phyloP scores from a whole-genome alignment of 306 rosid genomes.

The Rosa persica region DNA sequence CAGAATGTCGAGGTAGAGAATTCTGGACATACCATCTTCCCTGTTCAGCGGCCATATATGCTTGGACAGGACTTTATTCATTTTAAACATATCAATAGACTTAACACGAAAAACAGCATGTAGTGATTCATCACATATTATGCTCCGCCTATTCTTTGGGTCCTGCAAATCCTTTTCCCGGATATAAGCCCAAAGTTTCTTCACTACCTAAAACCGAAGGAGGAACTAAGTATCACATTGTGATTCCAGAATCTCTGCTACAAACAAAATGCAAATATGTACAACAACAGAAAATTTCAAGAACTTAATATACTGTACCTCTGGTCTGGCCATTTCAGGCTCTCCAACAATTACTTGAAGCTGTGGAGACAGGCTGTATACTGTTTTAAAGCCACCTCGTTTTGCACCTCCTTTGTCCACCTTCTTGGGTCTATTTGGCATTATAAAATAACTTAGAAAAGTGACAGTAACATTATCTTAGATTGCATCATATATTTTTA shows the following conservation, averaged over 20 bases:
- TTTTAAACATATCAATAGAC: slow-evolving; percentile 39
- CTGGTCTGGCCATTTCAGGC: slow-evolving; percentile 36
- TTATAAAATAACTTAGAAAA: background rate
- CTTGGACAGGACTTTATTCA: slow-evolving; percentile 36
- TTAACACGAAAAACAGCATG: slow-evolving; percentile 29
- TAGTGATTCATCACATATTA: slow-evolving; percentile 32
- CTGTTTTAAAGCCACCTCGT: slow-evolving; percentile 39
- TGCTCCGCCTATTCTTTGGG: slow-evolving; percentile 33
- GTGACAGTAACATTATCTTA: background rate
- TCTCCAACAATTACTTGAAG: slow-evolving; percentile 43
- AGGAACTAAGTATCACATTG: background rate
- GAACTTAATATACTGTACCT: slow-evolving; percentile 21
- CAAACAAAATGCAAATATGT: background rate
- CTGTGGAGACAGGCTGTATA: slow-evolving; percentile 44
- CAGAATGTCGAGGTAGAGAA: background rate
- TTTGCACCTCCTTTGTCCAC: slow-evolving; percentile 32
- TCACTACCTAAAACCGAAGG: slow-evolving; percentile 32
- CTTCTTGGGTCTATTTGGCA: slow-evolving; percentile 8
- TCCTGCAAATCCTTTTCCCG: slow-evolving; percentile 36
- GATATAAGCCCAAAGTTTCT: slow-evolving; percentile 36
- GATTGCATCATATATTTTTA: background rate
- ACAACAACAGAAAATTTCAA: background rate
- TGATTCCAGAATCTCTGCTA: background rate
- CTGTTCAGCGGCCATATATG: slow-evolving; percentile 37
- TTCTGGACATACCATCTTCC: slow-evolving; percentile 27